Base-by-base conservation (phyloP, 768 basidiomycete genomes). In the Mycena galopus region DNA sequence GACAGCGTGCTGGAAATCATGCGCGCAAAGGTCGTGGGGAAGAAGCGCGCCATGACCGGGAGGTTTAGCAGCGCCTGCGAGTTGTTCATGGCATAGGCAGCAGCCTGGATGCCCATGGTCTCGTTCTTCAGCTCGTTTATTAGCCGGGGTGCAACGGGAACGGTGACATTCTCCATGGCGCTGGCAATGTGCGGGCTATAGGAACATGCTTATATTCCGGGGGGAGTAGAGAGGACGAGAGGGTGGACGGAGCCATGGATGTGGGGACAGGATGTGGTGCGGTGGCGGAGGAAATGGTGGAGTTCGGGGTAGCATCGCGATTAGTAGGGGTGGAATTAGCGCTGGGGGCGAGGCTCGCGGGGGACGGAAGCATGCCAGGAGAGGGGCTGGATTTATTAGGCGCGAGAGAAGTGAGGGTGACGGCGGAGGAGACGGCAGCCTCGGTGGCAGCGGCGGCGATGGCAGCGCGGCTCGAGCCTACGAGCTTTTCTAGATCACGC, bases 331-430 rank as follows among this genome's bases (percentile, higher is more conserved):
- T 95, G 17, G 93, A 94, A 74, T 93, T 93, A 64, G 92, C 89
- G 76, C 93, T 95, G 75, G 91, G 85, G 16, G 86, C 89, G 68
- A 91, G 91, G 78, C 91, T 93, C 12, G 91, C 92, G 2, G 92
- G 92, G 39, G 93, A 94, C 42, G 93, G 94, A 55, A 94, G 89
- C 94, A 94, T 94, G 35, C 90, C 89, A 35, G 93, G 92, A 0
- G 91, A 90, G 8, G 81, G 77, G 63, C 86, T 83, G 9, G 82
- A 78, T 74, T 85, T 87, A 47, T 47, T 21, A 69, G 81, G 77
- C 72, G 78, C 80, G 16, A 80, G 70, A 69, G 81, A 78, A 59
- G 78, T 57, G 62, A 71, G 42, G 27, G 47, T 33, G 64, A 65
- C 57, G 73, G 77, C 42, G 78, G 72, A 44, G 75, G 75, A 76